Evolutionary conservation across 257 asterid species (phyloP).

Genomic region (Lithospermum erythrorhizon): DNA sequence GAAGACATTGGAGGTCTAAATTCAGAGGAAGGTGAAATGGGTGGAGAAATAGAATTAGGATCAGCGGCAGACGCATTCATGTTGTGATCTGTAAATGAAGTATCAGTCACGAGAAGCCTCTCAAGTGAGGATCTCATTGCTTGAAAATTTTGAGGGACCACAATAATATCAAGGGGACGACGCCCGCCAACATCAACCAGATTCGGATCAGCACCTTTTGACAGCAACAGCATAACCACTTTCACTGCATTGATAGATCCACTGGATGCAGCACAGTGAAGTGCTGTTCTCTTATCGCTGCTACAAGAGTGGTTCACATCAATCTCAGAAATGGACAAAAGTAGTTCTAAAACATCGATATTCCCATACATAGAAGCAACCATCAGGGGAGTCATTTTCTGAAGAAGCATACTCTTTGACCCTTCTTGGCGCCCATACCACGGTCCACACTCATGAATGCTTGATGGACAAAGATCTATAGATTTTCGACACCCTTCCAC

Average conservation of each 20-base stretch:
- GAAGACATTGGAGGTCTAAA: conserved; percentile 68
- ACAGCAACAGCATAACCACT: conserved; percentile 55
- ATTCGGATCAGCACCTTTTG: conserved; percentile 87
- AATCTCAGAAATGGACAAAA: conserved; percentile 73
- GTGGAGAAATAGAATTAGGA: conserved; percentile 53
- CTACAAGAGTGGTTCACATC: conserved; percentile 76
- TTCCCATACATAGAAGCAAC: conserved; percentile 88
- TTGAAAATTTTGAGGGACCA: conserved; percentile 43
- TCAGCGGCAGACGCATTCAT: conserved; percentile 20
- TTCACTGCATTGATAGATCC: conserved; percentile 48
- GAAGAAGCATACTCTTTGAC: conserved; percentile 49
- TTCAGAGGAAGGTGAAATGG: conserved; percentile 52
- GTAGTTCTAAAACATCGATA: conserved; percentile 62
- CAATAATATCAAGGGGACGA: conserved; percentile 59
- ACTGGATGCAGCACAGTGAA: conserved; percentile 84
- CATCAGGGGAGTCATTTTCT: conserved; percentile 81
- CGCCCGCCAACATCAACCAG: conserved; percentile 51
- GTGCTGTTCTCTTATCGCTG: conserved; percentile 70
- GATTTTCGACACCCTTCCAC: conserved; percentile 1
- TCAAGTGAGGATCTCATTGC: conserved; percentile 43
- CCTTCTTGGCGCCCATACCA: conserved; percentile 78
- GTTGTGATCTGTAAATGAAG: conserved; percentile 32
- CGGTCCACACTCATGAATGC: conserved; percentile 59
- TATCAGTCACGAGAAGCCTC: conserved; percentile 47
- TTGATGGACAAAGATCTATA: conserved; percentile 61